Base-by-base conservation (phyloP, 192 early-diverging fungal species). In the Dissophora ornata region DNA sequence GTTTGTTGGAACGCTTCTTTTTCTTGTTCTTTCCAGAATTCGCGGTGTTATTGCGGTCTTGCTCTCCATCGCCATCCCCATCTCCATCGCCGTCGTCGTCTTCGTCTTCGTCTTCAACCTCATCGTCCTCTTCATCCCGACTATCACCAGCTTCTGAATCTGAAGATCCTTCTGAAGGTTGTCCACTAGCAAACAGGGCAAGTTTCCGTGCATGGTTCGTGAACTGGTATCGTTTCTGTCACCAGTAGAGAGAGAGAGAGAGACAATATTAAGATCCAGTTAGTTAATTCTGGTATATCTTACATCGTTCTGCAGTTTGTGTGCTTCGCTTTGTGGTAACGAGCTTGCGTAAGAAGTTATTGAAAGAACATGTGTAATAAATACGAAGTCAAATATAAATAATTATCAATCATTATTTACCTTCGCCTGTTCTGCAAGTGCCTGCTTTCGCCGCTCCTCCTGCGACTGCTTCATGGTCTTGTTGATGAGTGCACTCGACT, bases 191-290 rank as follows among this genome's bases (percentile, higher is more conserved):
- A 65, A 69, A 84, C 1, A 81, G 54, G 0, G 80, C 82, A n/a
- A 84, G 53, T 48, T 75, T 80, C 47, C 82, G 62, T 24, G 82
- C 82, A 53, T 81, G 82, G 33, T 74, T 70, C 22, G 70, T 75
- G 48, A 81, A 69, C 50, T 81, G 75, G 13, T 71, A 71, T 53
- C 80, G 68, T 55, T 78, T 75, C 82, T 84, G 52, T 24, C 6
- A 21, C 4, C 16, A 29, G 8, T 8, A 21, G 19, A 52, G 33
- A 26, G 47, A n/a, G n/a, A n/a, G n/a, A n/a, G n/a, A n/a, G n/a
- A n/a, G n/a, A n/a, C n/a, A n/a, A n/a, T n/a, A n/a, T n/a, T n/a
- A n/a, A n/a, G n/a, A n/a, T n/a, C n/a, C n/a, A n/a, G n/a, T n/a
- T n/a, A n/a, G n/a, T n/a, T n/a, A n/a, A n/a, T n/a, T n/a, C n/a